These are phyloP conservation scores for Colletotrichum siamense DNA, from an alignment of 2,329 filamentous ascomycete genomes.

Conservation along the genomic window DNA sequence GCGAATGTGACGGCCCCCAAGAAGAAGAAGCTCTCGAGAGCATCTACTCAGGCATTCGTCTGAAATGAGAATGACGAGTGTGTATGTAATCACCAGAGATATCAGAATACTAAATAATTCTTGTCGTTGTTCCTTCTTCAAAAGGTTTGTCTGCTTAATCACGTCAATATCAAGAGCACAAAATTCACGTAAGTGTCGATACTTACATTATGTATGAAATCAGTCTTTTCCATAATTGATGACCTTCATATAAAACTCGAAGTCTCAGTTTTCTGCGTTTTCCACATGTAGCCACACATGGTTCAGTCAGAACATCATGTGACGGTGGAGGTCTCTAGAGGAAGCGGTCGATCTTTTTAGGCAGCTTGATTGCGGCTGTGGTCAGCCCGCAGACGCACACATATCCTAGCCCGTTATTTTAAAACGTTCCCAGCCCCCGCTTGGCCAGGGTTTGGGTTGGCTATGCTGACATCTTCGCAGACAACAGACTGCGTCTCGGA, in stretches of 20 bases:
- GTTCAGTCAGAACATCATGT: neutral
- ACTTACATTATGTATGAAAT: neutral
- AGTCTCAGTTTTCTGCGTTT: neutral
- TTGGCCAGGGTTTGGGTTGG: neutral
- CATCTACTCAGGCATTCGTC: neutral
- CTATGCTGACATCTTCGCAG: neutral
- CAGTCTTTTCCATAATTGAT: neutral
- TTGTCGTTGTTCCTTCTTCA: neutral
- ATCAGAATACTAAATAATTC: neutral
- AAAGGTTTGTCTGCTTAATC: neutral
- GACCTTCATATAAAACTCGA: neutral
- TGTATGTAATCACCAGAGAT: neutral
- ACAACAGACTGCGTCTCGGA: neutral
- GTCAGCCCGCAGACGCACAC: neutral
- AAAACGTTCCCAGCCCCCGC: neutral
- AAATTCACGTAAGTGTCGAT: neutral
- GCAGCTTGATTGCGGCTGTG: neutral
- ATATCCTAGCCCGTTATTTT: neutral
- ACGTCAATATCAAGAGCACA: neutral
- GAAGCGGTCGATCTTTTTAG: neutral
- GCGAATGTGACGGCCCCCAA: neutral
- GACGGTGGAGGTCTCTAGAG: neutral
- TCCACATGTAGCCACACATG: neutral
- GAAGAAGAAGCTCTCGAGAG: neutral
- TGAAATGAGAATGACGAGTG: neutral